Evolutionary conservation across 1,139 yeast genomes (phyloP).

Genomic region (Candida labiduridarum): DNA sequence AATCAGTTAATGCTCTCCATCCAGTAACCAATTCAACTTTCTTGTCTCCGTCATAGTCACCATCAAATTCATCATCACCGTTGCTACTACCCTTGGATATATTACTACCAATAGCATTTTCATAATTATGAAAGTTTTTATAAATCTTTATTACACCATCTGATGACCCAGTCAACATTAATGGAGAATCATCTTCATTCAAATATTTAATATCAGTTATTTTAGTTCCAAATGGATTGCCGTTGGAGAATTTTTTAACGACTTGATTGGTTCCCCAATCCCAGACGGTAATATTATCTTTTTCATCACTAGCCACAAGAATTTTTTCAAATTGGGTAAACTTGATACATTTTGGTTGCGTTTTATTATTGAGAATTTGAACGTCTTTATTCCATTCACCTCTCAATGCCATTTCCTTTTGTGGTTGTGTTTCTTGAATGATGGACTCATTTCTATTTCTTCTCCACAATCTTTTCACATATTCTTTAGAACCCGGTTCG

Average conservation of each 20-base stretch:
- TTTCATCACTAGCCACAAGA: conserved; percentile 79
- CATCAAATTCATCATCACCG: conserved; percentile 21
- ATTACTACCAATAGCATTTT: conserved; percentile 15
- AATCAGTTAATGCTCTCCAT: conserved; percentile 92
- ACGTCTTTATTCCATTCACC: conserved; percentile 83
- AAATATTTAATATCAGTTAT: conserved; percentile 84
- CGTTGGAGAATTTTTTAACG: conserved; percentile 74
- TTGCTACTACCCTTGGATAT: conserved; percentile 16
- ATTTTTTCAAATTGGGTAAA: conserved; percentile 93
- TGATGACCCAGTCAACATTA: conserved; percentile 84
- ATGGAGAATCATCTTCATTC: conserved; percentile 90
- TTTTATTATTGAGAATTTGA: conserved; percentile 66
- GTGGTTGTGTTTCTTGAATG: conserved; percentile 87
- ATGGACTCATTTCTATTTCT: conserved; percentile 85
- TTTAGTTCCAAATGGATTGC: conserved; percentile 84
- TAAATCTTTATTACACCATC: conserved; percentile 92
- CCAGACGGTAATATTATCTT: conserved; percentile 83
- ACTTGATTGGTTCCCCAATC: conserved; percentile 73
- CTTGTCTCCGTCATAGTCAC: conserved; percentile 28
- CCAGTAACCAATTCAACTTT: conserved; percentile 71
- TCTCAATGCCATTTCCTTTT: conserved; percentile 76
- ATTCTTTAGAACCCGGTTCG: conserved; percentile 91
- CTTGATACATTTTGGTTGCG: conserved; percentile 76
- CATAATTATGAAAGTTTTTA: conserved; percentile 66
- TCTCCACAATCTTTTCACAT: conserved; percentile 84